Evolutionary conservation across 1,284 basidiomycete genomes (phyloP), one percentile per base, ranked within the genome.

Genomic region (Mycena citricolor): DNA sequence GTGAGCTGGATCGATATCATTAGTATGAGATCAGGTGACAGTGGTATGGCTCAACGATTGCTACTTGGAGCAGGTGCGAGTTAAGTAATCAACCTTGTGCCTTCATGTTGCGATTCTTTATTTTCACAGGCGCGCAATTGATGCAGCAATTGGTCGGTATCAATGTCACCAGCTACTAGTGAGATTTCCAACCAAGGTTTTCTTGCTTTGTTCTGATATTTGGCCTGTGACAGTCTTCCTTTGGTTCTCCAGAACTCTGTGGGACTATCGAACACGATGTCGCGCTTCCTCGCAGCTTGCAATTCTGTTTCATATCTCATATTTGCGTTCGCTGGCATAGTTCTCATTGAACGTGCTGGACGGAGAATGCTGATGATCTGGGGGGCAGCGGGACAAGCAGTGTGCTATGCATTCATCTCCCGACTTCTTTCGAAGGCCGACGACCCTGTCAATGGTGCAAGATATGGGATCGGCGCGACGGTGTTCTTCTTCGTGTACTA

Each of bases 101-200:
- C 10, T 14, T 20, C 14, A 23, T 10, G 19, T 39, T 17, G 17
- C 23, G 4, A 30, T 19, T 28, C 11, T 10, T 21, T 26, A n/a
- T 30, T 36, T 10, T 8, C 23, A 60, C 70, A 65, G 74, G 78
- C 24, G 77, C 77, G 3, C 83, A 86, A 55, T 79, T 79, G 62
- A 84, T 86, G 73, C 83, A 86, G 61, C 84, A 86, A 57, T 73
- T 85, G 23, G 76, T 76, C 19, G 82, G 82, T 24, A 83, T 85
- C 56, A 87, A 87, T 55, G 68, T 86, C 10, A 81, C 84, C 25
- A 84, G 81, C 39, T 84, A 84, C 63, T 83, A 72, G 71, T 68
- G 32, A 23, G 65, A 49, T 39, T 29, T 22, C n/a, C 20, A 10
- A 20, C 28, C 10, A 25, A 14, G 22, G 5, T 6, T 23, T 13